Conservation (phyloP, 345 rosid genomes). For the Gossypium raimondii region DNA sequence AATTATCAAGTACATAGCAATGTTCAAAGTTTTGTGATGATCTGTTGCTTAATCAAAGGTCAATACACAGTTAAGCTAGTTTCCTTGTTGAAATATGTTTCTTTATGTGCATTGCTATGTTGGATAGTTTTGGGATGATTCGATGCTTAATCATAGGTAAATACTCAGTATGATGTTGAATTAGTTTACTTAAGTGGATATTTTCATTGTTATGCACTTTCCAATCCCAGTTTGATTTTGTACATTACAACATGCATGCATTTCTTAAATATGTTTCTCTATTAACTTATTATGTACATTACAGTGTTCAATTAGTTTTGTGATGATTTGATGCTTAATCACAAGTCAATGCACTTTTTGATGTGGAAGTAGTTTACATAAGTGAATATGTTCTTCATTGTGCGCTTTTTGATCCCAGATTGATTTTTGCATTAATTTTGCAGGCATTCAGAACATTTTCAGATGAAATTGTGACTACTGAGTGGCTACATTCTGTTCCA, state of each 20-base stretch:
- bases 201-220: too few relatives aligned
- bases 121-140: background rate
- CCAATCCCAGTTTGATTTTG: too few relatives aligned
- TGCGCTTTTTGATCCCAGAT: conserved; percentile 18
- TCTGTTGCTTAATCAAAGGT: too few relatives aligned
- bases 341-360: background rate
- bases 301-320: conserved; percentile 3
- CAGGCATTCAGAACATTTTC: conserved; percentile 69
- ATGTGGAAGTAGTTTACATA: background rate
- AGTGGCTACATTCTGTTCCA: conserved; percentile 93
- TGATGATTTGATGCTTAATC: conserved; percentile 4
- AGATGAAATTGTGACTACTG: conserved; percentile 56
- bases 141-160: background rate
- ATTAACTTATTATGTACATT: background rate
- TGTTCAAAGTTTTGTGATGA: too few relatives aligned
- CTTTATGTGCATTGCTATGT: background rate
- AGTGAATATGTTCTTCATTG: conserved; percentile 7
- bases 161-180: background rate
- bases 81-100: conserved; percentile 2
- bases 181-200: too few relatives aligned
- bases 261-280: background rate
- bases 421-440: conserved; percentile 16
- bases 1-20: too few relatives aligned
- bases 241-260: too few relatives aligned
- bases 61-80: background rate